Percentiles rank a stretch among this genome's conserved stretches.
Conservation (phyloP, 306 rosid genomes). For the Dryas drummondii region DNA sequence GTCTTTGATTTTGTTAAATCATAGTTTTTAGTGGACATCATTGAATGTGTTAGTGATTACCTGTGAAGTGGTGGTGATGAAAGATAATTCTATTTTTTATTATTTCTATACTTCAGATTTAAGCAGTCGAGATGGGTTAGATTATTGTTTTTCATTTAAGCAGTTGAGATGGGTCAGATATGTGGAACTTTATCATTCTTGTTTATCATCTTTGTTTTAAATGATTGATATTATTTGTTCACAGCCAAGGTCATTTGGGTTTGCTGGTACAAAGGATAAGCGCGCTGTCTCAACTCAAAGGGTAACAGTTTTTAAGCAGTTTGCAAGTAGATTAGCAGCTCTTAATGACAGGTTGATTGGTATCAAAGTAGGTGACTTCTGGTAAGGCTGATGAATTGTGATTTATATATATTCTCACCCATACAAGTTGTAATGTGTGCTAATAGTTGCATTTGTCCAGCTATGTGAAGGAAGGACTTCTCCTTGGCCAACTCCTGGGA, state of each 20-base stretch:
- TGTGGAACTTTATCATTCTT: constrained; percentile 17
- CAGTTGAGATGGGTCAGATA: constrained; percentile 18
- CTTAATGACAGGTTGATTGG: constrained; percentile 85
- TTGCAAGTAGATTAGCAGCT: constrained; percentile 74
- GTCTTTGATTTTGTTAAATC: background rate
- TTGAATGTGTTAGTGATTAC: background rate
- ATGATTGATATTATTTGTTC: constrained; percentile 30
- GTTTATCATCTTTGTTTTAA: background rate
- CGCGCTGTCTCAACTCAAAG: constrained; percentile 90
- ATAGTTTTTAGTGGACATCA: background rate
- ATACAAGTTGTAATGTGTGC: constrained; percentile 23
- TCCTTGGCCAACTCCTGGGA: constrained; percentile 92
- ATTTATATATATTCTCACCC: constrained; percentile 6
- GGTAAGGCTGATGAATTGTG: constrained; percentile 55
- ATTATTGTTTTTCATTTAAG: background rate
- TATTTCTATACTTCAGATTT: background rate
- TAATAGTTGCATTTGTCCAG: constrained; percentile 50
- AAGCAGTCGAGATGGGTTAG: too few relatives aligned
- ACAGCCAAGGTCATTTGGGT: constrained; percentile 92
- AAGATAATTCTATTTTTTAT: background rate
- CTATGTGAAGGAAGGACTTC: constrained; percentile 78
- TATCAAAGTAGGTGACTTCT: constrained; percentile 86
- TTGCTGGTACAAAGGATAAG: constrained; percentile 96
- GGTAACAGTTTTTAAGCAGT: constrained; percentile 90
- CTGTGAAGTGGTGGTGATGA: background rate